phyloP scores from a whole-genome alignment of 2,329 filamentous ascomycete species.

The Aspergillus sp. region DNA sequence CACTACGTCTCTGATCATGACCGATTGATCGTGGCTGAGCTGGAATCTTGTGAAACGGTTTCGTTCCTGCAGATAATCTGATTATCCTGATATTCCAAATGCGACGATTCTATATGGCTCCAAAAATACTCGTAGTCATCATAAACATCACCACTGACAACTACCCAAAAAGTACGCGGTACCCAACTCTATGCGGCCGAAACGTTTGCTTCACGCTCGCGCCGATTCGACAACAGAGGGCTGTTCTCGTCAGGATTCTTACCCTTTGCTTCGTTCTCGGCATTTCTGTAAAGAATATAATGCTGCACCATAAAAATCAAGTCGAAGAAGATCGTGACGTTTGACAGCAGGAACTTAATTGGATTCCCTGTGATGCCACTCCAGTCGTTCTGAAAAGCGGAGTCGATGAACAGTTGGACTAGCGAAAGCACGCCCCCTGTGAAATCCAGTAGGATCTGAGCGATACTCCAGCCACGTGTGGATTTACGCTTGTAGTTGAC shows the following conservation, averaged over 20 bases:
- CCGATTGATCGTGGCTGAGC: not conserved
- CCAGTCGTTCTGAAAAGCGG: slow-evolving; percentile 82
- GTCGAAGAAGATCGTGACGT: slow-evolving; percentile 85
- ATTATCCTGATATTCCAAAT: not conserved
- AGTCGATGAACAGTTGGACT: slow-evolving; percentile 79
- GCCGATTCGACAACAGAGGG: slow-evolving; percentile 28
- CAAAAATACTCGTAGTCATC: not conserved
- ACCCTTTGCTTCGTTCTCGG: slow-evolving; percentile 20
- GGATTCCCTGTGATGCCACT: slow-evolving; percentile 87
- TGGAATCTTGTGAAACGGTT: not conserved
- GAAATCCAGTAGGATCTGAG: slow-evolving; percentile 80
- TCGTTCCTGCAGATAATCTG: not conserved
- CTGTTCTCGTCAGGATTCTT: slow-evolving; percentile 24
- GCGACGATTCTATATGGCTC: not conserved
- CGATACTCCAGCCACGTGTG: slow-evolving; percentile 84
- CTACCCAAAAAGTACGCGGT: not conserved
- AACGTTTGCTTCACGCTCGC: slow-evolving; percentile 1
- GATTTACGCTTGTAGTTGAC: slow-evolving; percentile 82
- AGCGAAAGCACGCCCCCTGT: slow-evolving; percentile 79
- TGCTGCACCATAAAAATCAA: slow-evolving; percentile 84
- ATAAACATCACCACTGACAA: not conserved
- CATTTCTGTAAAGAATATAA: slow-evolving; percentile 69
- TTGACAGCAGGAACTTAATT: slow-evolving; percentile 82
- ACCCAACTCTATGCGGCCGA: not conserved
- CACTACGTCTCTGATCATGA: not conserved